Evolutionary conservation across 1,284 basidiomycete species (phyloP).

Genomic region (Leccinum variabile): DNA sequence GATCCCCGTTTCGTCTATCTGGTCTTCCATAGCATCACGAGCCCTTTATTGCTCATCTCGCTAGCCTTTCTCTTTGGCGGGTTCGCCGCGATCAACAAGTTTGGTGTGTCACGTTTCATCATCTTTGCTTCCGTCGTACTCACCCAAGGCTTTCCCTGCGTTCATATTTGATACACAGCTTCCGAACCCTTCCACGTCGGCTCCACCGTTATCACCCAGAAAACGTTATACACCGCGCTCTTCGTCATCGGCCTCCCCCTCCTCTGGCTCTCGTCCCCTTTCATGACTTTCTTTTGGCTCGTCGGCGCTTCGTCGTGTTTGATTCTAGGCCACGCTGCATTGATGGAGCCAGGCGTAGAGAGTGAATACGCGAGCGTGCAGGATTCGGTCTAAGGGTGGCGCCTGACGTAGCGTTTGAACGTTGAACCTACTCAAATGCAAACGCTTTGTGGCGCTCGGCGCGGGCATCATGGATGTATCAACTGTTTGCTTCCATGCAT

Average conservation of each 20-base stretch:
- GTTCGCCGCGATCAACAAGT: slow-evolving; percentile 87
- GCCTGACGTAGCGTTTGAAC: not conserved
- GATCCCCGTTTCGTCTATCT: not conserved
- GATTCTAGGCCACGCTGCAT: slow-evolving; percentile 76
- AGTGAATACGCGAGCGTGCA: slow-evolving; percentile 83
- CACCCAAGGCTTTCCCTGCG: slow-evolving; percentile 3
- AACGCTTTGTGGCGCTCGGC: not conserved
- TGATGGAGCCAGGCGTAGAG: slow-evolving; percentile 88
- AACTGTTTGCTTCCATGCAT: not conserved
- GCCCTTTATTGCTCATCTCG: slow-evolving; percentile 79
- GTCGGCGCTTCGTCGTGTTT: slow-evolving; percentile 74
- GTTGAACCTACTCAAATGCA: not conserved
- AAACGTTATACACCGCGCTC: slow-evolving; percentile 75
- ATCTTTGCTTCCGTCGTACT: slow-evolving; percentile 2
- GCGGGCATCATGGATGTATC: not conserved
- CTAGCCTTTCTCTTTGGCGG: slow-evolving; percentile 90
- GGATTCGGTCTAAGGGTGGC: slow-evolving; percentile 51
- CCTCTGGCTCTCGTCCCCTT: slow-evolving; percentile 66
- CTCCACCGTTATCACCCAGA: slow-evolving; percentile 78
- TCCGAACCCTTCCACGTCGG: slow-evolving; percentile 82
- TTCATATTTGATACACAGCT: slow-evolving; percentile 39
- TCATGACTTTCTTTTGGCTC: slow-evolving; percentile 77
- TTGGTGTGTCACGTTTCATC: slow-evolving; percentile 57
- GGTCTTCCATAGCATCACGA: slow-evolving; percentile 58
- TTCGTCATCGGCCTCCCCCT: slow-evolving; percentile 79